Percentiles rank a stretch among this genome's conserved stretches.
Evolutionary conservation across 371 early-diverging fungal genomes (phyloP).

Genomic region (Umbelopsis sp.): DNA sequence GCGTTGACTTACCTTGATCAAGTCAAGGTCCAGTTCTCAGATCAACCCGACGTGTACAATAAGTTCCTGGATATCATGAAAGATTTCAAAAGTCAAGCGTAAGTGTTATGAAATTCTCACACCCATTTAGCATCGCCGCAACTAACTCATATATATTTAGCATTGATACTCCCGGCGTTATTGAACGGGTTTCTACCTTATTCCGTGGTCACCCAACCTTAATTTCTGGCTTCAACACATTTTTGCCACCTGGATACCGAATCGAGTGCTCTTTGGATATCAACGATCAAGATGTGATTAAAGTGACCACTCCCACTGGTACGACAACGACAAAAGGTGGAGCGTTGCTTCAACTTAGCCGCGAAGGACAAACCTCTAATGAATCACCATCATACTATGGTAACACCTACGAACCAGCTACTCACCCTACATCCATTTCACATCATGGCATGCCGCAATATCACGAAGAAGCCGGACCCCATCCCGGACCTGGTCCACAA

Average conservation of each 20-base stretch:
- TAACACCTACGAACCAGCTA: conserved; percentile 4
- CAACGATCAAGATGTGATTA: conserved; percentile 59
- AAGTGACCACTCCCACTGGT: conserved; percentile 84
- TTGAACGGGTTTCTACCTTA: conserved; percentile 90
- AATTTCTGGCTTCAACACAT: conserved; percentile 98
- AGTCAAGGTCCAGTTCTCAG: conserved; percentile 93
- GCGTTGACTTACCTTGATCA: conserved; percentile 97
- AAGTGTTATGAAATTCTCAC: conserved; percentile 29
- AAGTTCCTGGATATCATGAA: conserved; percentile 99
- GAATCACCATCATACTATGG: conserved; percentile 15
- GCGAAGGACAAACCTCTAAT: background rate
- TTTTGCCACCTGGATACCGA: conserved; percentile 95
- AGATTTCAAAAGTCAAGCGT: conserved; percentile 98
- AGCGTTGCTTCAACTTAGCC: background rate
- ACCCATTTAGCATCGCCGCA: background rate
- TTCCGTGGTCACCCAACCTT: conserved; percentile 92
- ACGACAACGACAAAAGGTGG: conserved; percentile 51
- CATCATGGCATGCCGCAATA: conserved; percentile 2
- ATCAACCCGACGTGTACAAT: conserved; percentile 96
- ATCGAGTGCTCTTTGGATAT: conserved; percentile 84
- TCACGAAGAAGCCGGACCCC: conserved; percentile 3
- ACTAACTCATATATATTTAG: conserved; percentile 29
- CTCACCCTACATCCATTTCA: background rate
- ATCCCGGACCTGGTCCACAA: background rate
- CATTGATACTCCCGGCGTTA: conserved; percentile 98